Conservation (phyloP, 352 stramenopile genomes). For the Phytophthora hybrid region DNA sequence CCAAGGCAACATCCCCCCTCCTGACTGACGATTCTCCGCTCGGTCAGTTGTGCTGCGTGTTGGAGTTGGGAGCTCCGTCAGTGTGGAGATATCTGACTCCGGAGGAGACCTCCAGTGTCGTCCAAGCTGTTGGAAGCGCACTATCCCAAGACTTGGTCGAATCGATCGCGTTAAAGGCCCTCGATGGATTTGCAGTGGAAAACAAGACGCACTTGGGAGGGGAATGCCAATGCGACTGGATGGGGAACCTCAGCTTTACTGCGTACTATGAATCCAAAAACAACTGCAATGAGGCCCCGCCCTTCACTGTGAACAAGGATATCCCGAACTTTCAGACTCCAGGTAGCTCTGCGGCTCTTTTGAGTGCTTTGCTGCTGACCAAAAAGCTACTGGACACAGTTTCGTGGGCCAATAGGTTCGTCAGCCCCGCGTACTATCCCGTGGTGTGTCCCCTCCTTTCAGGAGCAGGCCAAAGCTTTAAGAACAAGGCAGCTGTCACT, state of each 20-base stretch:
- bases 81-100: conserved; percentile 3
- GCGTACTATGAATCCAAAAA: background rate
- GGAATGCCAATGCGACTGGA: conserved; percentile 18
- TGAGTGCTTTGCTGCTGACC: background rate
- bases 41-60: background rate
- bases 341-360: background rate
- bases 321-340: background rate
- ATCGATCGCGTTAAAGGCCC: background rate
- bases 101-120: background rate
- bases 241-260: conserved; percentile 6
- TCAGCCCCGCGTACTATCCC: background rate
- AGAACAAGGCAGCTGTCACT: background rate
- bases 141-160: background rate
- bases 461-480: background rate
- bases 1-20: background rate
- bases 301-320: background rate
- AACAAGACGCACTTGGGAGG: conserved; percentile 16
- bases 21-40: background rate
- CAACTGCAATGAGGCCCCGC: background rate
- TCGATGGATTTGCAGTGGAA: conserved; percentile 11
- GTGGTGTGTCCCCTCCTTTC: background rate
- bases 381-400: background rate
- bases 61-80: conserved; percentile 7
- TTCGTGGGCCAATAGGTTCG: background rate
- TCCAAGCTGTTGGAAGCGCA: background rate